Evolutionary conservation across 352 stramenopile genomes (phyloP), one percentile per base, ranked within the genome.

Genomic region (Phytopythium sindhum): DNA sequence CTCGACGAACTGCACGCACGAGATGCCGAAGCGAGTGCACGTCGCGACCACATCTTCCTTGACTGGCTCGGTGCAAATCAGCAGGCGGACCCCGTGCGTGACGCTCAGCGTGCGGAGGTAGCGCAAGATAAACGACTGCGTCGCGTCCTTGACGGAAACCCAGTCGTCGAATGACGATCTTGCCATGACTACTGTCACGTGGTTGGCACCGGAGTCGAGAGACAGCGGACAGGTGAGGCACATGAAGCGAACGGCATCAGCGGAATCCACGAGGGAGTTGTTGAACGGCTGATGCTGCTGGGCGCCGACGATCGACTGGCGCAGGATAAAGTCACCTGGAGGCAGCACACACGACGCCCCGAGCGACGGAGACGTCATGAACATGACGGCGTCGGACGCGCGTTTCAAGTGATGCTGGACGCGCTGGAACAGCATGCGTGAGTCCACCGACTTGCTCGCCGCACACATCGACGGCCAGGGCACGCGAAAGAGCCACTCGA

Each of bases 1-100:
- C 41, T 91, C 85, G 4, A 70, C 76, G 42, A 79, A 79, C 52
- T 90, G 78, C 10, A 92, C 72, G 41, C 83, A 92, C 19, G 78
- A 80, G 26, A 92, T 81, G 14, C 57, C 61, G 1, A 83, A 67
- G 1, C 66, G 71, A 12, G 68, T 74, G 61, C 81, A 92, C 2
- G 65, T 62, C 10, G 74, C 73, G 2, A 78, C 72, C 14, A 89
- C 66, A 11, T 74, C 67, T 42, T 80, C 72, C 9, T 81, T 69
- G 12, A 89, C 58, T 6, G 64, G 67, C 55, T 89, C 72, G 0
- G 75, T 80, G 42, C 68, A 78, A 9, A 92, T 59, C 5, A 94
- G 1, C 21, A 94, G 61, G 12, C 70, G 59, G 19, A 92, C 58
- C 14, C 65, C 24, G 28, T 74, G 48, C 8, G 19, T 8, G 8